Percentiles rank a stretch among this genome's conserved stretches.
Evolutionary conservation across 306 rosid species (phyloP).

Genomic region (Crataegus laevigata): DNA sequence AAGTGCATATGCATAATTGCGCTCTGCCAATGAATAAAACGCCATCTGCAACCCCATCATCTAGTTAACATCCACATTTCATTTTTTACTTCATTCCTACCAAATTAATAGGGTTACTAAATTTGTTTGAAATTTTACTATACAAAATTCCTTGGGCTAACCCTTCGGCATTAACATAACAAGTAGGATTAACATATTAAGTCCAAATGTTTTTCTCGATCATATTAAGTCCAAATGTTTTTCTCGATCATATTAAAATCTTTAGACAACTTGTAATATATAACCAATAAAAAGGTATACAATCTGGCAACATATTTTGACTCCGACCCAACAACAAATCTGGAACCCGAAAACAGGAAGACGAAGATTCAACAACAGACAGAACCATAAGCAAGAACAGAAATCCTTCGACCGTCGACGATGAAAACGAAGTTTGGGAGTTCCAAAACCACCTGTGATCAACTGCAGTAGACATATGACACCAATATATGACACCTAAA

Average conservation of each 20-base stretch:
- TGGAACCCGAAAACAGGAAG: neutral
- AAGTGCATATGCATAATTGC: no score
- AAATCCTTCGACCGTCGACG: slow-evolving; percentile 24
- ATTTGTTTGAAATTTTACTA: no score
- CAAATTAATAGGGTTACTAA: no score
- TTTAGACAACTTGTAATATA: slow-evolving; percentile 13
- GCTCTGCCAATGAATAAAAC: fast-evolving
- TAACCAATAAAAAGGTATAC: slow-evolving; percentile 13
- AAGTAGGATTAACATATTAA: no score
- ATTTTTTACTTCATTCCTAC: no score
- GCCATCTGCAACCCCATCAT: no score
- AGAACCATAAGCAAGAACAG: slow-evolving; percentile 17
- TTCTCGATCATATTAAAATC: neutral
- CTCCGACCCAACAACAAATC: neutral
- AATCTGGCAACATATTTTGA: neutral
- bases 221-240: neutral
- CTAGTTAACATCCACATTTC: no score
- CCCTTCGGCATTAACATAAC: no score
- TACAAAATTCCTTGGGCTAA: no score
- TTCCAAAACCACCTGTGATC: slow-evolving; percentile 31
- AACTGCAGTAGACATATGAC: neutral
- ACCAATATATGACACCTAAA: slow-evolving; percentile 19
- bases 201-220: neutral
- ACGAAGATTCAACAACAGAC: neutral
- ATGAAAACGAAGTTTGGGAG: slow-evolving; percentile 22